Evolutionary conservation across 2,329 filamentous ascomycete species (phyloP), one percentile per base, ranked within the genome.

Genomic region (Fusarium marasasianum): DNA sequence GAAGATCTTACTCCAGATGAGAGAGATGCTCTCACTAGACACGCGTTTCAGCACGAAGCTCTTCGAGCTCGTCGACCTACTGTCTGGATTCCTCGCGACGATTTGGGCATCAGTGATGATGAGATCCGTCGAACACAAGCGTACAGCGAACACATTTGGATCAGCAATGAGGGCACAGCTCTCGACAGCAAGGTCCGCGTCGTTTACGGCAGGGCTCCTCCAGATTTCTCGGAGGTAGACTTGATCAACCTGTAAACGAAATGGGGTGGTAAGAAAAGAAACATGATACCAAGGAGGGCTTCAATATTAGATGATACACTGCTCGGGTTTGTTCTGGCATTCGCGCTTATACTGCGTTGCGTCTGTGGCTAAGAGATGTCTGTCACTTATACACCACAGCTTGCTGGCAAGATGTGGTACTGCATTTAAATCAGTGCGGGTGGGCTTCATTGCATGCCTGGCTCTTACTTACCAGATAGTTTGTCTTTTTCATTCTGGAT

Each of bases 1-100:
- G 96, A 98, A 81, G 96, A 99, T 80, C 86, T 99, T 55, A 96
- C 94, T 3, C 94, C 95, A 0, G 94, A 96, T 24, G 94, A 98
- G 81, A 90, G 96, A 77, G 95, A 98, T 79, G 87, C 91, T 66
- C 89, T 98, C 44, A 93, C 96, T 18, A 92, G 92, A 62, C 92
- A 95, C 78, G 95, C 96, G 1, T 99, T 99, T 82, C 92, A 95
- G 83, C 96, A 99, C 79, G 92, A 91, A 40, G 96, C 96, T 2
- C 87, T 98, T 43, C 91, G 96, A 14, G 94, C 95, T 4, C 90
- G 93, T 59, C 89, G 95, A 60, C 96, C 96, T 0, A 94, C 94
- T 0, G 91, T 99, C 33, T 99, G 96, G 96, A 94, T 99, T 50
- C 96, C 96, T 0, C 90, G 92, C 17, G 96, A 99, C 79, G 93